phyloP scores from a whole-genome alignment of 1,284 basidiomycete species.

The Pseudozyma hubeiensis region DNA sequence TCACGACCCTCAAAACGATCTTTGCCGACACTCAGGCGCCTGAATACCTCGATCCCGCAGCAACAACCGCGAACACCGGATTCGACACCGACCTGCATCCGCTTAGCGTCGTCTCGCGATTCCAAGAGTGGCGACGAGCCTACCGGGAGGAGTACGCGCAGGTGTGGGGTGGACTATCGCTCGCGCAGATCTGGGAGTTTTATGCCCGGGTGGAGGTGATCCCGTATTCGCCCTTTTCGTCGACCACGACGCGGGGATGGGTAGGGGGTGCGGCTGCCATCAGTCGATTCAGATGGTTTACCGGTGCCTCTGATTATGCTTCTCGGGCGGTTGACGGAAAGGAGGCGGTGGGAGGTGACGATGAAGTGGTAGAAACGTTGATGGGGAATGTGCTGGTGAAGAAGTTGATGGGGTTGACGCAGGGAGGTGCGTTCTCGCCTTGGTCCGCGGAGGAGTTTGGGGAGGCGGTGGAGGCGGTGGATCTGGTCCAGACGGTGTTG shows the following conservation, averaged over 20 bases:
- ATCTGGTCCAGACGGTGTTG: slow-evolving; percentile 37
- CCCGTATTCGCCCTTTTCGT: slow-evolving; percentile 41
- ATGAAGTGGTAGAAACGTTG: slow-evolving; percentile 51
- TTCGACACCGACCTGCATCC: slow-evolving; percentile 31
- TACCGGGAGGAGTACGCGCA: slow-evolving; percentile 59
- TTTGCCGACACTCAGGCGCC: slow-evolving; percentile 57
- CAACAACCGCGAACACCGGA: neutral
- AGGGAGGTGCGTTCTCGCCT: slow-evolving; percentile 44
- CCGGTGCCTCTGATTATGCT: slow-evolving; percentile 18
- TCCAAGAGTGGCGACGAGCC: slow-evolving; percentile 49
- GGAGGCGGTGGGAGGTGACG: slow-evolving; percentile 51
- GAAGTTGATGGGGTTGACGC: slow-evolving; percentile 24
- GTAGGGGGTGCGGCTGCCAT: slow-evolving; percentile 7
- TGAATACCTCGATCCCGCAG: slow-evolving; percentile 57
- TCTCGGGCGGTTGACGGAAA: neutral
- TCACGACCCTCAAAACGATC: slow-evolving; percentile 6
- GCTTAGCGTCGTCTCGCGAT: slow-evolving; percentile 52
- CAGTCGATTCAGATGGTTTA: slow-evolving; percentile 24
- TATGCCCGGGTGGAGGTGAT: slow-evolving; percentile 56
- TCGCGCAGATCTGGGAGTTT: slow-evolving; percentile 63
- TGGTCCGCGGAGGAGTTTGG: slow-evolving; percentile 43
- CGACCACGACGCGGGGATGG: slow-evolving; percentile 15
- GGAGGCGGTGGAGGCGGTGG: slow-evolving; percentile 33
- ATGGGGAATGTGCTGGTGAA: slow-evolving; percentile 51
- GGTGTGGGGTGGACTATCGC: slow-evolving; percentile 63